These are phyloP conservation scores for Pythium sp. DNA, from an alignment of 352 stramenopile genomes.

Conservation along the genomic window DNA sequence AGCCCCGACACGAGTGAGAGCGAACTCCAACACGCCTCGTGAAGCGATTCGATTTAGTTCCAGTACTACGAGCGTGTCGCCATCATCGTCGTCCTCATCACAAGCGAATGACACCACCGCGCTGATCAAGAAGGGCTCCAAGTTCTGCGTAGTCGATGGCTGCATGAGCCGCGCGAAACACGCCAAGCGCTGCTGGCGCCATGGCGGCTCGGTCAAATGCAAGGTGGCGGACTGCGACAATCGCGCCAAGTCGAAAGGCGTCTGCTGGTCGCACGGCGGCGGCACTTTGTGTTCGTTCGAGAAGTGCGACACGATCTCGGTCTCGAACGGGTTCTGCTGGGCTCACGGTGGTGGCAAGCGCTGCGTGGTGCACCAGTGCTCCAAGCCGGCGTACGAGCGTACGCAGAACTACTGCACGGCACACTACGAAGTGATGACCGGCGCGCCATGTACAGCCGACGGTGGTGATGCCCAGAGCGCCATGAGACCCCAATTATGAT, in stretches of 20 bases:
- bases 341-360: conserved; percentile 25
- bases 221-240: conserved; percentile 48
- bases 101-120: not conserved
- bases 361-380: conserved; percentile 13
- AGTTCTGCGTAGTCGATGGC: conserved; percentile 50
- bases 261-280: conserved; percentile 63
- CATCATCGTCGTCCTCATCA: not conserved
- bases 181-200: conserved; percentile 43
- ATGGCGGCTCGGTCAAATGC: conserved; percentile 62
- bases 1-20: not conserved
- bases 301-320: conserved; percentile 39
- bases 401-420: conserved; percentile 47
- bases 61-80: not conserved
- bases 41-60: not conserved
- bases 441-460: no score
- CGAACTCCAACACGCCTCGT: not conserved
- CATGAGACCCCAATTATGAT: no score
- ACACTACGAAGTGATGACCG: conserved; percentile 23
- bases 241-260: conserved; percentile 54
- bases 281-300: conserved; percentile 41
- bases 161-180: conserved; percentile 53
- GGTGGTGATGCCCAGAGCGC: no score
- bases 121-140: conserved; percentile 39
- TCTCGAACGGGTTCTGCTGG: conserved; percentile 58
- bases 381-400: conserved; percentile 44